These are phyloP conservation scores for Xylaria intraflava DNA, from an alignment of 495 filamentous ascomycete genomes.

Conservation along the genomic window DNA sequence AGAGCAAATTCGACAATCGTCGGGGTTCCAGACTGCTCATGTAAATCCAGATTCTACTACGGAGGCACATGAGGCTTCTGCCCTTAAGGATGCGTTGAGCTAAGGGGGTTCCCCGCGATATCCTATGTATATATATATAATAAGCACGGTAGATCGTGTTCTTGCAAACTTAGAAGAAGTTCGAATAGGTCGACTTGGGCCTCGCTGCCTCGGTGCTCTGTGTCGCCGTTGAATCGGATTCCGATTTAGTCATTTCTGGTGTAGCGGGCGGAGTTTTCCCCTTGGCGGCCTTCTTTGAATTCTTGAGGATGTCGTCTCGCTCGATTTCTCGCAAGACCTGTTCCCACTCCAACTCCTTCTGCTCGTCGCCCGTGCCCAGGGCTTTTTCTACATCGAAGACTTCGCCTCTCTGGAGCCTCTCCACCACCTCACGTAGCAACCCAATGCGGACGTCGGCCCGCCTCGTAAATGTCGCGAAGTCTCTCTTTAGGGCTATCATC, in stretches of 20 bases:
- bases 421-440: conserved; percentile 73
- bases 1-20: conserved; percentile 28
- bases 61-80: conserved; percentile 22
- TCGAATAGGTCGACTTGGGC: conserved; percentile 24
- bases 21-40: conserved; percentile 3
- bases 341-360: conserved; percentile 81
- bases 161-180: conserved; percentile 33
- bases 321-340: conserved; percentile 83
- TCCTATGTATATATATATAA: conserved; percentile 20
- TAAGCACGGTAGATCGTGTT: not conserved
- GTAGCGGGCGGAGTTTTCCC: conserved; percentile 13
- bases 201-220: conserved; percentile 13
- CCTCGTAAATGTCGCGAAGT: conserved; percentile 63
- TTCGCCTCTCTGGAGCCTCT: conserved; percentile 75
- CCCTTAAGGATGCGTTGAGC: conserved; percentile 49
- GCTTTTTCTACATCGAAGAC: conserved; percentile 81
- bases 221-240: conserved; percentile 1
- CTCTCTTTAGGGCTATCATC: conserved; percentile 72
- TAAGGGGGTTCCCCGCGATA: conserved; percentile 16
- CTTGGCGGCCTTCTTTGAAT: conserved; percentile 29
- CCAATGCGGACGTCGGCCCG: conserved; percentile 72
- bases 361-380: conserved; percentile 71
- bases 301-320: conserved; percentile 62
- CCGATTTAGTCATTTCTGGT: conserved; percentile 10
- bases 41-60: conserved; percentile 6